Percentiles rank a stretch among this genome's conserved stretches.
These are phyloP conservation scores for Saccharomycopsis sp. DNA, from an alignment of 805 yeast genomes.

Conservation along the genomic window DNA sequence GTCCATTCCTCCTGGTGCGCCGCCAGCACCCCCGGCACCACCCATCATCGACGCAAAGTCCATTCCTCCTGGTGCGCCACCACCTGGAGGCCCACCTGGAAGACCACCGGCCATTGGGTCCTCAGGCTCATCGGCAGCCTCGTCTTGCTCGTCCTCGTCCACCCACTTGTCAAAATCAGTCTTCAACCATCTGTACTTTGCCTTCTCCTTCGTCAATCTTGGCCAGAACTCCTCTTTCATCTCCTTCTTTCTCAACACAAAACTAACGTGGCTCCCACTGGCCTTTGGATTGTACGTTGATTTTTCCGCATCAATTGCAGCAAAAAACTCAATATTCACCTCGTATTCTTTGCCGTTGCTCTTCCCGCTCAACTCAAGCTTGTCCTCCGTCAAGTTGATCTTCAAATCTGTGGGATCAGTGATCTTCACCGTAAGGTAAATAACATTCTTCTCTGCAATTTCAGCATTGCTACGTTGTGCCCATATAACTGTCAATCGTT, in stretches of 20 bases:
- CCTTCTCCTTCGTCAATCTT: constrained; percentile 80
- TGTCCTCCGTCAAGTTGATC: constrained; percentile 48
- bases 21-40: constrained; percentile 27
- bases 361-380: constrained; percentile 45
- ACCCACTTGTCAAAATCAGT: constrained; percentile 98
- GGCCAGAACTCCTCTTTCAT: constrained; percentile 85
- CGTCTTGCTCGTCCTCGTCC: constrained; percentile 96
- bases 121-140: constrained; percentile 33
- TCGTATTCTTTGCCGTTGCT: constrained; percentile 43
- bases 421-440: constrained; percentile 66
- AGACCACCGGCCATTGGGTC: constrained; percentile 31
- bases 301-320: constrained; percentile 58
- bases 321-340: constrained; percentile 65
- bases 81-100: constrained; percentile 29
- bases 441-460: constrained; percentile 62
- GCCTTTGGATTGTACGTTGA: constrained; percentile 53
- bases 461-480: constrained; percentile 88
- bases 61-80: constrained; percentile 34
- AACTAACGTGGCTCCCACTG: constrained; percentile 46
- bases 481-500: constrained; percentile 87
- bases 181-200: constrained; percentile 69
- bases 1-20: neutral
- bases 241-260: constrained; percentile 63
- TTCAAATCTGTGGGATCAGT: constrained; percentile 59
- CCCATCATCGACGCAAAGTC: constrained; percentile 29